A percentile compares a stretch with the other conserved stretches of the same genome.
These are phyloP conservation scores for Eimeria necatrix DNA, from an alignment of 169 alveolate species.

Conservation along the genomic window DNA sequence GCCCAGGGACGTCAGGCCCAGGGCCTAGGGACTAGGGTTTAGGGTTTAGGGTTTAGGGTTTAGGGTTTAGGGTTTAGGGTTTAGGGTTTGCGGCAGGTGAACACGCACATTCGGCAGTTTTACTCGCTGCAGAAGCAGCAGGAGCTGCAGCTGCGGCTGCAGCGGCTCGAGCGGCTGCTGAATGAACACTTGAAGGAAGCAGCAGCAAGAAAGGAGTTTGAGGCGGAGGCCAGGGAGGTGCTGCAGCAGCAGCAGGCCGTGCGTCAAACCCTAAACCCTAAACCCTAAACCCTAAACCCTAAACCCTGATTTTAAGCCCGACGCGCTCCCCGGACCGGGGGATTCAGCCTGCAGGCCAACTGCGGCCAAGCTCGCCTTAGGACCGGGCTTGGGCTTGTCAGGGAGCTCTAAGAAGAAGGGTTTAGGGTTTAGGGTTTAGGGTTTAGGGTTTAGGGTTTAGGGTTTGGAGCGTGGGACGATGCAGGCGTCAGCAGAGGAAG, in stretches of 20 bases:
- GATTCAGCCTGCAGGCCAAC: no score
- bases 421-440: background rate
- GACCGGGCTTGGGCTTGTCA: background rate
- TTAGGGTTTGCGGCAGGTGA: constrained; percentile 66
- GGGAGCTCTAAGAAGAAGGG: background rate
- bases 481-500: constrained; percentile 70
- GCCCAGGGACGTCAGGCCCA: background rate
- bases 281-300: constrained; percentile 36
- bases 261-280: background rate
- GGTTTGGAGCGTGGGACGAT: background rate
- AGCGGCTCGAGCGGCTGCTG: constrained; percentile 29
- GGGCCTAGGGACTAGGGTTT: background rate
- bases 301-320: background rate
- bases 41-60: background rate
- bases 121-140: constrained; percentile 43
- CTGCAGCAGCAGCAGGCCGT: constrained; percentile 67
- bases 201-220: constrained; percentile 35
- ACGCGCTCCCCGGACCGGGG: no score
- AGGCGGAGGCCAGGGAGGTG: constrained; percentile 17
- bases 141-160: constrained; percentile 29
- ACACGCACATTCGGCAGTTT: constrained; percentile 47
- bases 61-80: constrained; percentile 61
- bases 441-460: constrained; percentile 34
- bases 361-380: background rate
- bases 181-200: background rate